phyloP scores from a whole-genome alignment of 257 asterid species.

The Petunia secreta region DNA sequence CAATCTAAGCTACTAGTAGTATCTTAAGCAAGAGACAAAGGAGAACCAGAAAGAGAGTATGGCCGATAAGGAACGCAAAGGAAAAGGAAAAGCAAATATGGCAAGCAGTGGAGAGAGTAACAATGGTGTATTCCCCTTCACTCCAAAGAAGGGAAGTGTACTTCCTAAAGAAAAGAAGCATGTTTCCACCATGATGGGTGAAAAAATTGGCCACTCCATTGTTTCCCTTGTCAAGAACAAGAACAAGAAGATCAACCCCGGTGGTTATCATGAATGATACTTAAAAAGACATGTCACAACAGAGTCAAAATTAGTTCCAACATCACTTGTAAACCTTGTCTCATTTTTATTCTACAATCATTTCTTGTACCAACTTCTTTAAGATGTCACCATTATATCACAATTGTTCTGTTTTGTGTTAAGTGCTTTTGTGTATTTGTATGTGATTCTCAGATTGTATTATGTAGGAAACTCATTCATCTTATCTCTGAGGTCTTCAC shows the following conservation, averaged over 20 bases:
- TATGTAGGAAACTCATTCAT: neutral
- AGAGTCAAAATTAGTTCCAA: neutral
- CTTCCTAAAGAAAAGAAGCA: conserved; percentile 9
- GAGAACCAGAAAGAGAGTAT: neutral
- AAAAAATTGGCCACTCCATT: conserved; percentile 2
- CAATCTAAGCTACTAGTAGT: neutral
- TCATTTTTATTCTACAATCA: neutral
- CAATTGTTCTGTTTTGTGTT: neutral
- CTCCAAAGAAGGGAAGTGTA: conserved; percentile 25
- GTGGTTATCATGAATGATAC: neutral
- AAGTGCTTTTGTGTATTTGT: neutral
- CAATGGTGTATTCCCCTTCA: conserved; percentile 11
- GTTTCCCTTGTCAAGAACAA: conserved; percentile 21
- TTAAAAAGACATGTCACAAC: too few species aligned
- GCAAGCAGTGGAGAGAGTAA: neutral
- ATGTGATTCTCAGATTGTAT: neutral
- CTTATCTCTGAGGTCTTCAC: neutral
- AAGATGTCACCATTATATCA: neutral
- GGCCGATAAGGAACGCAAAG: neutral
- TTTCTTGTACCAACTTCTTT: neutral
- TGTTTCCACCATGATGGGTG: conserved; percentile 24
- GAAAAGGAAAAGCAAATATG: conserved; percentile 20
- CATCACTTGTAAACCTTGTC: neutral
- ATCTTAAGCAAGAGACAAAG: neutral
- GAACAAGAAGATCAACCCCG: conserved; percentile 12